Conservation (phyloP, 2,329 filamentous ascomycete species). For the Neurospora crassa region DNA sequence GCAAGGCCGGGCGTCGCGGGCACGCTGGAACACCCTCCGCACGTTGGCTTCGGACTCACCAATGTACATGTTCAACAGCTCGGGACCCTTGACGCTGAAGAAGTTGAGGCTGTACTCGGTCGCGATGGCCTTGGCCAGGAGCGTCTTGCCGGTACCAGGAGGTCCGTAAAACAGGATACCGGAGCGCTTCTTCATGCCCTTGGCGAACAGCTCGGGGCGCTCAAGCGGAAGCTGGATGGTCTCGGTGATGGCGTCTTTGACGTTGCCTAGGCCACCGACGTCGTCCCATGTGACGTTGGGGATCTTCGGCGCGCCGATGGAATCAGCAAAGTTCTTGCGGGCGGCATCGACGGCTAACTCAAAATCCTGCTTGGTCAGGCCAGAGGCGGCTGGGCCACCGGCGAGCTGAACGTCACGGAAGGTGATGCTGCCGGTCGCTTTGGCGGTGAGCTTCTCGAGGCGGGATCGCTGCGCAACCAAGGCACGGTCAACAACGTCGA, state of each 20-base stretch:
- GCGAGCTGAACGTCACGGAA: conserved; percentile 80
- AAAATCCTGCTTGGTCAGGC: conserved; percentile 75
- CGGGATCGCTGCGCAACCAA: conserved; percentile 66
- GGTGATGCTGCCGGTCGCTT: conserved; percentile 41
- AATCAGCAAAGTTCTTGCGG: conserved; percentile 94
- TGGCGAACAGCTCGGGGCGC: conserved; percentile 85
- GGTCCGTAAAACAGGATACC: conserved; percentile 89
- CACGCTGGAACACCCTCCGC: conserved; percentile 77
- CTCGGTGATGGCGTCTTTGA: conserved; percentile 95
- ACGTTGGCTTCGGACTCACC: conserved; percentile 91
- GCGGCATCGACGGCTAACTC: conserved; percentile 91
- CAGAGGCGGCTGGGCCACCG: conserved; percentile 69
- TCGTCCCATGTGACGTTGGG: conserved; percentile 96
- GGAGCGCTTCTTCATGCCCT: conserved; percentile 95
- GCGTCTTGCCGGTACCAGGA: conserved; percentile 82
- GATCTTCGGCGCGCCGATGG: conserved; percentile 95
- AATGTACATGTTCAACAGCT: conserved; percentile 93
- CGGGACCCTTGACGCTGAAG: conserved; percentile 87
- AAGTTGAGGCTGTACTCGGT: conserved; percentile 93
- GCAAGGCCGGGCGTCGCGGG: conserved; percentile 75
- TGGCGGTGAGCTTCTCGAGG: conserved; percentile 59
- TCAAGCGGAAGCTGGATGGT: conserved; percentile 92
- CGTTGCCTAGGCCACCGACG: conserved; percentile 83
- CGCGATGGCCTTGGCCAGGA: conserved; percentile 87
- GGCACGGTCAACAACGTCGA: conserved; percentile 89